A percentile compares a stretch with the other conserved stretches of the same genome.
These are phyloP conservation scores for Diutina rugosa DNA, from an alignment of 1,139 yeast genomes.

Conservation along the genomic window DNA sequence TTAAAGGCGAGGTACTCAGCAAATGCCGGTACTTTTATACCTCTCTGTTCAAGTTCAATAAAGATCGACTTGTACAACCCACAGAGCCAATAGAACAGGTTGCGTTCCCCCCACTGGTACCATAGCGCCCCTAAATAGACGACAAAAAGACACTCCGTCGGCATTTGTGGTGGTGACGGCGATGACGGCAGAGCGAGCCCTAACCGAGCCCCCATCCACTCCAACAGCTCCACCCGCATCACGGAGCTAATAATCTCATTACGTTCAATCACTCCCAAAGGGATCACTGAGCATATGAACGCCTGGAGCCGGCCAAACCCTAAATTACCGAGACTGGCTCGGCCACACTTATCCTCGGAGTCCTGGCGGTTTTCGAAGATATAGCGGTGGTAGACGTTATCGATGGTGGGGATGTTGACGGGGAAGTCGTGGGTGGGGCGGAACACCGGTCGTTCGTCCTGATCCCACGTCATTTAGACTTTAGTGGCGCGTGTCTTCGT, in stretches of 20 bases:
- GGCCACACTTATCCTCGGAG: neutral
- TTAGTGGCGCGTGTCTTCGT: too few species aligned
- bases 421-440: neutral
- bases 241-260: neutral
- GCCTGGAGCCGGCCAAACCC: neutral
- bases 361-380: neutral
- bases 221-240: neutral
- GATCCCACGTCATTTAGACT: neutral
- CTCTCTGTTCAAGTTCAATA: neutral
- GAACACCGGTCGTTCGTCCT: neutral
- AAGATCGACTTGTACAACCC: neutral
- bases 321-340: neutral
- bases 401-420: neutral
- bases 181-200: neutral
- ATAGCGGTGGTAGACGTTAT: neutral
- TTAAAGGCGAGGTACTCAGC: neutral
- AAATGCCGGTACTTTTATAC: neutral
- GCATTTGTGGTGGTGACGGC: neutral
- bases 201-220: neutral
- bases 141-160: neutral
- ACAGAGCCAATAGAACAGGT: neutral
- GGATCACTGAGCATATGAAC: neutral
- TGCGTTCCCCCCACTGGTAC: slow-evolving; percentile 1
- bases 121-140: neutral
- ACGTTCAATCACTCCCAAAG: neutral